Evolutionary conservation across 2,329 filamentous ascomycete genomes (phyloP).

Genomic region (Aaosphaeria pasadenensis): DNA sequence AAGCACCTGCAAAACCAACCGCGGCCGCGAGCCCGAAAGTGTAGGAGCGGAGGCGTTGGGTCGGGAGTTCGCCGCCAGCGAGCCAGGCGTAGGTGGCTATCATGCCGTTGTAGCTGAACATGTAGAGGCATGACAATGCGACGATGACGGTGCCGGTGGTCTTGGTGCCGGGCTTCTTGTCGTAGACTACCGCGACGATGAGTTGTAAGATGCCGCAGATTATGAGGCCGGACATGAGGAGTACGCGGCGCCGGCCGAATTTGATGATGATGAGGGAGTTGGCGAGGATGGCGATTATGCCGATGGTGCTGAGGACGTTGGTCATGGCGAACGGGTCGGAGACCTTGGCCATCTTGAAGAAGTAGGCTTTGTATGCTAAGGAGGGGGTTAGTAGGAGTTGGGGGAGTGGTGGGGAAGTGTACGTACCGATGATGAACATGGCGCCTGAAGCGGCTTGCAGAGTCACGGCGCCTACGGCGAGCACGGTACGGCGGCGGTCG

Average conservation of each 20-base stretch:
- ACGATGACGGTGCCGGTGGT: conserved; percentile 49
- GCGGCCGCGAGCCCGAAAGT: conserved; percentile 56
- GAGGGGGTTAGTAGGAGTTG: background rate
- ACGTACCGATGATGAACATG: conserved; percentile 41
- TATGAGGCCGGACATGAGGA: conserved; percentile 51
- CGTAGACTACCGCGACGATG: conserved; percentile 53
- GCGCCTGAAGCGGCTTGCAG: conserved; percentile 37
- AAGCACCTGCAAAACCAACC: conserved; percentile 52
- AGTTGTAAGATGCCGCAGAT: conserved; percentile 56
- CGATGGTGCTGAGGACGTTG: conserved; percentile 54
- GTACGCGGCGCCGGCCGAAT: conserved; percentile 52
- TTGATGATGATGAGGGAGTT: conserved; percentile 53
- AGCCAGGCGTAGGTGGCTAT: conserved; percentile 58
- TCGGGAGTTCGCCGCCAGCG: conserved; percentile 56
- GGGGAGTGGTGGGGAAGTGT: background rate
- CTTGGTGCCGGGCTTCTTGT: conserved; percentile 36
- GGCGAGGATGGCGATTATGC: conserved; percentile 55
- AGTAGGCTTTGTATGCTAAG: conserved; percentile 50
- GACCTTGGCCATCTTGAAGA: conserved; percentile 59
- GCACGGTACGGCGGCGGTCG: conserved; percentile 33
- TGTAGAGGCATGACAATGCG: conserved; percentile 53
- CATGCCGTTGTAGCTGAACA: conserved; percentile 54
- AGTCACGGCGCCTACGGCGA: conserved; percentile 33
- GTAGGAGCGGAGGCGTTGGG: conserved; percentile 55
- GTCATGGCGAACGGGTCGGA: conserved; percentile 56